Evolutionary conservation across 1,284 basidiomycete species (phyloP).

Genomic region (Gomphus sp.): DNA sequence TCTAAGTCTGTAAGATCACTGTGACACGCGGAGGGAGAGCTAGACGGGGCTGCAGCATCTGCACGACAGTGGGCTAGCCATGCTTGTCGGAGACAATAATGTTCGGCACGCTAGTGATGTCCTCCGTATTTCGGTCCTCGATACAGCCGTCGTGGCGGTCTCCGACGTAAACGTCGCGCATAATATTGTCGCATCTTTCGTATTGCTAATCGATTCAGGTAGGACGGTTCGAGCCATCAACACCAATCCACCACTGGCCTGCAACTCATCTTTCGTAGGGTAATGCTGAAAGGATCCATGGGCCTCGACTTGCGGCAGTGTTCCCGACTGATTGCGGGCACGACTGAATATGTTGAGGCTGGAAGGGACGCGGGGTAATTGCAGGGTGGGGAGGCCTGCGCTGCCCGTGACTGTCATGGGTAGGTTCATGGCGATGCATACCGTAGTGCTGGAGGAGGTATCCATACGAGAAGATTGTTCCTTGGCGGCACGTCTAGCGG

Average conservation of each 20-base stretch:
- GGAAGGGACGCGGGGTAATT: no score
- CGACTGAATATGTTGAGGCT: constrained; percentile 32
- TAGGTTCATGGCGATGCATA: background rate
- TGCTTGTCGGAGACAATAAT: background rate
- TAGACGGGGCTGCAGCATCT: background rate
- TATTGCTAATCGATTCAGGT: background rate
- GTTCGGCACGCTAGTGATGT: background rate
- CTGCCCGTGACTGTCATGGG: background rate
- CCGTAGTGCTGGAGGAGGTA: background rate
- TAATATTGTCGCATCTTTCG: background rate
- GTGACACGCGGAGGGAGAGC: constrained; percentile 4
- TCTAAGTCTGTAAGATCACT: constrained; percentile 6
- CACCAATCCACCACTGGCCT: no score
- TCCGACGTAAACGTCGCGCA: background rate
- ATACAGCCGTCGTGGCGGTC: background rate
- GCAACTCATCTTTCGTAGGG: no score
- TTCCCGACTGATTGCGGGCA: constrained; percentile 50
- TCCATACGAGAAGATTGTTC: background rate
- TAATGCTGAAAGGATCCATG: background rate
- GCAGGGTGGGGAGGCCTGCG: background rate
- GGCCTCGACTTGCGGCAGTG: constrained; percentile 26
- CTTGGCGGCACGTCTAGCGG: constrained; percentile 13
- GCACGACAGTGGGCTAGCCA: background rate
- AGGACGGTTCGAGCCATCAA: background rate
- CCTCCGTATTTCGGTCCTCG: background rate